phyloP scores from a whole-genome alignment of 2,329 filamentous ascomycete species.

The Aspergillus floridensis region DNA sequence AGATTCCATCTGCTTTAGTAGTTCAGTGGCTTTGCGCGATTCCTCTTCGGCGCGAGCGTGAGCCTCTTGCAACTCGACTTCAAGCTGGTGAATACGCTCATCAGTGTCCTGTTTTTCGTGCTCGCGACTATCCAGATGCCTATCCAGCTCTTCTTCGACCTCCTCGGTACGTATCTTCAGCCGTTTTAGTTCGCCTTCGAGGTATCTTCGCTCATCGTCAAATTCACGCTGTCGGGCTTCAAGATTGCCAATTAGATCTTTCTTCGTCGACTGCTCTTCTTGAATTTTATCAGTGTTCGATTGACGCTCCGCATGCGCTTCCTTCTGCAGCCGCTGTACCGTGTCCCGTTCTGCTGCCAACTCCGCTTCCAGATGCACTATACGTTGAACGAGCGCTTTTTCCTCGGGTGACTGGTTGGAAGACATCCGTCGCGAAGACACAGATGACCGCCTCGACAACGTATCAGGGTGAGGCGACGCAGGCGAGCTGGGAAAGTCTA shows the following conservation, averaged over 20 bases:
- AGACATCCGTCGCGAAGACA: slow-evolving; percentile 61
- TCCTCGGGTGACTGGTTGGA: slow-evolving; percentile 60
- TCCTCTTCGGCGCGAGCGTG: slow-evolving; percentile 49
- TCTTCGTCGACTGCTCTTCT: slow-evolving; percentile 87
- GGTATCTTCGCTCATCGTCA: slow-evolving; percentile 73
- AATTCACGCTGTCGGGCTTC: slow-evolving; percentile 90
- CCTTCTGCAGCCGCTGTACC: slow-evolving; percentile 65
- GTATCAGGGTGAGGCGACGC: slow-evolving; percentile 42
- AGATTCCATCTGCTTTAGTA: slow-evolving; percentile 58
- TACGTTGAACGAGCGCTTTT: slow-evolving; percentile 59
- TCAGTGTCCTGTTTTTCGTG: slow-evolving; percentile 73
- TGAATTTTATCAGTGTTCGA: slow-evolving; percentile 66
- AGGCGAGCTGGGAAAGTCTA: slow-evolving; percentile 41
- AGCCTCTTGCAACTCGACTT: slow-evolving; percentile 67
- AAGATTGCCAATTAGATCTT: slow-evolving; percentile 90
- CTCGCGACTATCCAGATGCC: slow-evolving; percentile 77
- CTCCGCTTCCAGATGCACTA: slow-evolving; percentile 72
- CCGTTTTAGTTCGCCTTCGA: slow-evolving; percentile 76
- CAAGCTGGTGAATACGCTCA: slow-evolving; percentile 64
- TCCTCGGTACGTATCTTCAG: slow-evolving; percentile 80
- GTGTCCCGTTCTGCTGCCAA: slow-evolving; percentile 70
- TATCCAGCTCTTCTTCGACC: slow-evolving; percentile 86
- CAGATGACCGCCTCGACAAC: slow-evolving; percentile 57
- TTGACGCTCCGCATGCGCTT: slow-evolving; percentile 61
- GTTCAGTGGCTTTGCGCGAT: slow-evolving; percentile 32